A percentile compares a stretch with the other conserved stretches of the same genome.
These are phyloP conservation scores for Pythium myriotylum DNA, from an alignment of 352 stramenopile genomes.

Conservation along the genomic window DNA sequence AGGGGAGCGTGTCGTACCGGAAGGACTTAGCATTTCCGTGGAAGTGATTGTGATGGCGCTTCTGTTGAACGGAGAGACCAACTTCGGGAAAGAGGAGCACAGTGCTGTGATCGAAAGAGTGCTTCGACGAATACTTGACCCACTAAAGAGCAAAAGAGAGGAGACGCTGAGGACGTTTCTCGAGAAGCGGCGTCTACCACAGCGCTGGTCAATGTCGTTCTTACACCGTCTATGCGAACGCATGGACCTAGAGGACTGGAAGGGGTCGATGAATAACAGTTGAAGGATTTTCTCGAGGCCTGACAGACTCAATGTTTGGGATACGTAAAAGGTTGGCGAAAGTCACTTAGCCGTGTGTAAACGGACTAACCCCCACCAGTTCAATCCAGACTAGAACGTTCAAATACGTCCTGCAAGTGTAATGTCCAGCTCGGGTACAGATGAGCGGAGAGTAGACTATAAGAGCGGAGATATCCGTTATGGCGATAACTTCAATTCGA, in stretches of 20 bases:
- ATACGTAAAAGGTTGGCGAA: no score
- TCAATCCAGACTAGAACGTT: no score
- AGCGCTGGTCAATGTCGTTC: slow-evolving; percentile 44
- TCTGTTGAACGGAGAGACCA: slow-evolving; percentile 13
- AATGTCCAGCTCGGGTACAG: no score
- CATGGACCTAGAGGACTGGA: slow-evolving; percentile 39
- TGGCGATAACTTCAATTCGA: no score
- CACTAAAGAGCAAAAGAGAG: slow-evolving; percentile 24
- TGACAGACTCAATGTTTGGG: no score
- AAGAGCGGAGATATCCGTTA: no score
- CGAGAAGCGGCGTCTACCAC: slow-evolving; percentile 26
- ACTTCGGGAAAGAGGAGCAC: background rate
- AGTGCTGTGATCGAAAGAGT: slow-evolving; percentile 3
- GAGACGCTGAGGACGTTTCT: slow-evolving; percentile 32
- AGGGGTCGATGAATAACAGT: background rate
- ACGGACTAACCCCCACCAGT: no score
- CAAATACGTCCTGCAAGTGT: no score
- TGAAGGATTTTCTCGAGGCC: no score
- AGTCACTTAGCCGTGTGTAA: no score
- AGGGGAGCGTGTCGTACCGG: background rate
- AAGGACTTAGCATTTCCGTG: background rate
- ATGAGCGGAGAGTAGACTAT: no score
- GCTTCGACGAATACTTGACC: slow-evolving; percentile 27
- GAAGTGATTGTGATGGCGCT: slow-evolving; percentile 1
- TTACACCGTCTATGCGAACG: slow-evolving; percentile 39